Evolutionary conservation across 352 stramenopile genomes (phyloP), one percentile per base, ranked within the genome.

Genomic region (Globisporangium cederbergense): DNA sequence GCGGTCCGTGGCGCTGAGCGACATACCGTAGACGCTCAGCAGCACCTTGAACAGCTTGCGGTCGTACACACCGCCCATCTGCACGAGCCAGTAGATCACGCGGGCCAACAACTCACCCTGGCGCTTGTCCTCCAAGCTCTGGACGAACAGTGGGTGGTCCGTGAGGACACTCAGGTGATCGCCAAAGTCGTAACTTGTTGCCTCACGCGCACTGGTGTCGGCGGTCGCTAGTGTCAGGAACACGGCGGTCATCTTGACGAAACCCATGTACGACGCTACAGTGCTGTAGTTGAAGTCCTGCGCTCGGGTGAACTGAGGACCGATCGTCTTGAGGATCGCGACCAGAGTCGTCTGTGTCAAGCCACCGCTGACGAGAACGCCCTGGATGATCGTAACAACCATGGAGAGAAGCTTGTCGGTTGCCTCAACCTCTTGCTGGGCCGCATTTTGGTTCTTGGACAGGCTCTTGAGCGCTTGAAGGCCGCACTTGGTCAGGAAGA

Each of bases 11-110:
- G 68, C 50, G 28, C 78, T 88, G 0, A 93, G 66, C 40, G 85
- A 91, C 72, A 92, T 88, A 14, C 71, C 77, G 68, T 95, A 95
- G 5, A 73, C 59, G 22, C 69, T 73, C 7, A 95, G 76, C 30
- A 95, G 62, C 20, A 74, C 67, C 63, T 87, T 71, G 58, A 90
- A 88, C 30, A 93, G 63, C 45, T 72, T 65, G 9, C 75, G 72
- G 25, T 70, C 68, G 53, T 89, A 89, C n/a, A 76, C 69, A 2
- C 54, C 57, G 4, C 75, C 77, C 20, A 74, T 68, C 30, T 74
- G 70, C 45, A 79, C 58, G n/a, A 90, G 65, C 49, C 57, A 69
- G 14, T 71, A 72, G 53, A 90, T 49, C 7, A 88, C 68, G 9
- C 73, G 75, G 6, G 43, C 43, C 32, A 79, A 38, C 18, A 89